Percentiles rank a stretch among this genome's conserved stretches.
These are phyloP conservation scores for Bocquillonia castaneifolia DNA, from an alignment of 441 rosid genomes.

Conservation along the genomic window DNA sequence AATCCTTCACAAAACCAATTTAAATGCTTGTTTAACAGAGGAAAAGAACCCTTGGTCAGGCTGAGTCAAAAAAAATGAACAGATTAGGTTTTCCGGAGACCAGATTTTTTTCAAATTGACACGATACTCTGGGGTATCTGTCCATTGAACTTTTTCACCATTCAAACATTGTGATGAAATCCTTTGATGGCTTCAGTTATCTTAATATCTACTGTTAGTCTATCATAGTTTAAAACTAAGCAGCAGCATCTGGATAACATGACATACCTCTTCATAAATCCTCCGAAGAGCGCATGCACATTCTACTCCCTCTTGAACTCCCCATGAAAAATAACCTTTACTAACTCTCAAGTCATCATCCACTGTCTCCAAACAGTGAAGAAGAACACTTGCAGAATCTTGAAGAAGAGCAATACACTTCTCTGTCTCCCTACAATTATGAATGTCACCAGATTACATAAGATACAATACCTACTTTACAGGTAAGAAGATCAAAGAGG, in stretches of 20 bases:
- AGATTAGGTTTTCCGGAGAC: background rate
- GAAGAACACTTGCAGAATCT: slow-evolving; percentile 63
- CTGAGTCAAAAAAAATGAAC: background rate
- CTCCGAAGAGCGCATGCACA: slow-evolving; percentile 84
- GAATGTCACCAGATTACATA: slow-evolving; percentile 17
- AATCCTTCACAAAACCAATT: background rate
- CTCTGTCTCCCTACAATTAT: slow-evolving; percentile 56
- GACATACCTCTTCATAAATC: slow-evolving; percentile 86
- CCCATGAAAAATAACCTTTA: slow-evolving; percentile 46
- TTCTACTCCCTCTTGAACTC: slow-evolving; percentile 56
- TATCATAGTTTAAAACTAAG: slow-evolving; percentile 2
- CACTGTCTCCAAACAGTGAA: slow-evolving; percentile 65
- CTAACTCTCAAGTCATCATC: slow-evolving; percentile 29
- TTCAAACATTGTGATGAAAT: background rate
- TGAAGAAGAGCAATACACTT: slow-evolving; percentile 66
- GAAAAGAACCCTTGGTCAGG: background rate
- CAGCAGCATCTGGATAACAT: slow-evolving; percentile 9
- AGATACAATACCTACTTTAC: slow-evolving; percentile 2
- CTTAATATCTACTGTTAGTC: background rate
- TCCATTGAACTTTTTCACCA: background rate
- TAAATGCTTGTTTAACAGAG: background rate
- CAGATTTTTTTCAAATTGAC: background rate
- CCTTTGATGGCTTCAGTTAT: background rate
- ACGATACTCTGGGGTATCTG: background rate
- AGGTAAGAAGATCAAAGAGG: background rate